Evolutionary conservation across 2,329 filamentous ascomycete genomes (phyloP).

Genomic region (Rhynchosporium secalis): DNA sequence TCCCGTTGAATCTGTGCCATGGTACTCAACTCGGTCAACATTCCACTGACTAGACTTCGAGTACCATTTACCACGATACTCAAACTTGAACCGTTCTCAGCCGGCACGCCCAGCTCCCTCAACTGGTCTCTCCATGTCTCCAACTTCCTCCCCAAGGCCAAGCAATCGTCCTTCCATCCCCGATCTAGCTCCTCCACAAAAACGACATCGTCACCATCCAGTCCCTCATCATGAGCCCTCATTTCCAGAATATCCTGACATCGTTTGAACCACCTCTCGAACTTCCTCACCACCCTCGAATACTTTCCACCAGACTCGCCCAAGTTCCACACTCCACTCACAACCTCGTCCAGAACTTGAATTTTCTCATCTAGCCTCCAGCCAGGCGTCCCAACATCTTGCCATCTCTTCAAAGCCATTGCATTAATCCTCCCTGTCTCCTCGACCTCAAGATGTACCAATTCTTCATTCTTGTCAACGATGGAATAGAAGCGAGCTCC

Average conservation of each 20-base stretch:
- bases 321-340: slow-evolving; percentile 58
- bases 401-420: slow-evolving; percentile 54
- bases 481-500: slow-evolving; percentile 46
- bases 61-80: slow-evolving; percentile 50
- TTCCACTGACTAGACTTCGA: slow-evolving; percentile 52
- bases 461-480: slow-evolving; percentile 45
- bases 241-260: slow-evolving; percentile 50
- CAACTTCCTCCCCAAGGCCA: slow-evolving; percentile 53
- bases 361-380: slow-evolving; percentile 55
- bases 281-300: slow-evolving; percentile 53
- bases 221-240: slow-evolving; percentile 39
- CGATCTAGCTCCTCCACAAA: slow-evolving; percentile 58
- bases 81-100: slow-evolving; percentile 44
- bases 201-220: slow-evolving; percentile 42
- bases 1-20: slow-evolving; percentile 64
- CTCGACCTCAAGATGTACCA: slow-evolving; percentile 42
- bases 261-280: slow-evolving; percentile 59
- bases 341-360: slow-evolving; percentile 56
- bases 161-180: slow-evolving; percentile 60
- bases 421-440: slow-evolving; percentile 55
- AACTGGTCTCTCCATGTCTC: slow-evolving; percentile 55
- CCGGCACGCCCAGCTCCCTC: slow-evolving; percentile 44
- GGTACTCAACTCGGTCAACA: slow-evolving; percentile 61
- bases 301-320: slow-evolving; percentile 58
- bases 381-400: slow-evolving; percentile 36